A percentile compares a stretch with the other conserved stretches of the same genome.
Evolutionary conservation across 495 filamentous ascomycete genomes (phyloP).

Genomic region (Penicillium lividum): DNA sequence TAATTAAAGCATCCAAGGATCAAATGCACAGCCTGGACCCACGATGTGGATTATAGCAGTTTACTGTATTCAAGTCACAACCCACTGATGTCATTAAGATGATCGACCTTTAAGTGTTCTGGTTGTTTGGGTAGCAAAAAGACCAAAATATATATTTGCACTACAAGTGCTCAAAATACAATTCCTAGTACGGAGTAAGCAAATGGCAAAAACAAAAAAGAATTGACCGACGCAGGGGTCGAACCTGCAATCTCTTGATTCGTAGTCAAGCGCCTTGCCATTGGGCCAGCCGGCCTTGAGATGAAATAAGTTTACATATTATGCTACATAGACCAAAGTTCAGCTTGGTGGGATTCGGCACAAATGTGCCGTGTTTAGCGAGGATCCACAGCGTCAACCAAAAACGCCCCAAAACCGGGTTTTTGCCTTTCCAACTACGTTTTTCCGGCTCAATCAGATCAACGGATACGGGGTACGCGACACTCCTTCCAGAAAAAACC

Average conservation of each 20-base stretch:
- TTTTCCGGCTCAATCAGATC: not conserved
- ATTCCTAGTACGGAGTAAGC: not conserved
- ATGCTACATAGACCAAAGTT: not conserved
- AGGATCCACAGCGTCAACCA: too few relatives aligned
- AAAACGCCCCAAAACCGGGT: constrained; percentile 4
- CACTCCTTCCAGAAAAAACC: not conserved
- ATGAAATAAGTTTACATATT: not conserved
- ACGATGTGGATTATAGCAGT: not conserved
- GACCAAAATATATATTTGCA: not conserved
- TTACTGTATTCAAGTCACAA: too few relatives aligned
- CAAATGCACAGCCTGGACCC: not conserved
- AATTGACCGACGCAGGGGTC: constrained; percentile 47
- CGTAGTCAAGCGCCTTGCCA: constrained; percentile 76
- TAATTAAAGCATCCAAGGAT: constrained; percentile 3
- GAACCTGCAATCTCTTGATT: constrained; percentile 63
- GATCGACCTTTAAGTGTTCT: too few relatives aligned
- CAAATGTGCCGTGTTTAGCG: constrained; percentile 8
- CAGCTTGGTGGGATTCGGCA: too few relatives aligned
- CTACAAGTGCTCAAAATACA: not conserved
- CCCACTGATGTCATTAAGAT: too few relatives aligned
- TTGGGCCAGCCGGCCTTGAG: constrained; percentile 56
- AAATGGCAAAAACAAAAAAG: constrained; percentile 19
- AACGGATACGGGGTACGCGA: too few relatives aligned
- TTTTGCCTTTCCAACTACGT: constrained; percentile 5
- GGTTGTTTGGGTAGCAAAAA: not conserved